Conservation (phyloP, 192 early-diverging fungal genomes). For the Coemansia sp. region DNA sequence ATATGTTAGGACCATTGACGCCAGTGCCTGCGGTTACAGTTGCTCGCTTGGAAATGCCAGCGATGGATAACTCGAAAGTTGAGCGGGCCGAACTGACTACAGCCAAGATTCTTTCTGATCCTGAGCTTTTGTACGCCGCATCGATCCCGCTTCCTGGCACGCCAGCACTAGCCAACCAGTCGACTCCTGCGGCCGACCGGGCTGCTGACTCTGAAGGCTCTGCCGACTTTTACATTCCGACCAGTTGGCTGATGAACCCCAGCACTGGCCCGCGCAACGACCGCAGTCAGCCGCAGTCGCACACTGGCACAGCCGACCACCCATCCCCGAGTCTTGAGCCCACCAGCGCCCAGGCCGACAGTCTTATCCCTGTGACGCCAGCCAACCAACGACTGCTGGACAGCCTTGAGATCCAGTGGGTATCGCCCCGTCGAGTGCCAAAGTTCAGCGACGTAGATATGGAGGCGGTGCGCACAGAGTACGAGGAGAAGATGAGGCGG, state of each 20-base stretch:
- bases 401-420: constrained; percentile 54
- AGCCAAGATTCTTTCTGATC: constrained; percentile 46
- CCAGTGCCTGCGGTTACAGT: neutral
- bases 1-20: neutral
- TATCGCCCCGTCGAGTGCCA: constrained; percentile 50
- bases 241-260: constrained; percentile 56
- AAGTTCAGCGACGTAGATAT: constrained; percentile 55
- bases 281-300: constrained; percentile 10
- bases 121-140: constrained; percentile 43
- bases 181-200: constrained; percentile 17
- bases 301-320: constrained; percentile 5
- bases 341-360: constrained; percentile 6
- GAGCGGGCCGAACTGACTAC: constrained; percentile 33
- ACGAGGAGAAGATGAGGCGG: constrained; percentile 34
- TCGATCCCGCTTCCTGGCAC: constrained; percentile 51
- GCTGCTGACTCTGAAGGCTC: neutral
- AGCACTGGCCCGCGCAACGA: constrained; percentile 20
- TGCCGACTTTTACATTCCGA: constrained; percentile 49
- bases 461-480: constrained; percentile 28
- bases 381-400: constrained; percentile 53
- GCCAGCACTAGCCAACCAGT: constrained; percentile 26
- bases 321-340: constrained; percentile 1
- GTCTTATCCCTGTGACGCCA: constrained; percentile 51
- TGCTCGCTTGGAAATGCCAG: constrained; percentile 6
- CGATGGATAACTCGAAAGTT: neutral